Evolutionary conservation across 2,329 filamentous ascomycete genomes (phyloP).

Genomic region (Fusarium redolens): DNA sequence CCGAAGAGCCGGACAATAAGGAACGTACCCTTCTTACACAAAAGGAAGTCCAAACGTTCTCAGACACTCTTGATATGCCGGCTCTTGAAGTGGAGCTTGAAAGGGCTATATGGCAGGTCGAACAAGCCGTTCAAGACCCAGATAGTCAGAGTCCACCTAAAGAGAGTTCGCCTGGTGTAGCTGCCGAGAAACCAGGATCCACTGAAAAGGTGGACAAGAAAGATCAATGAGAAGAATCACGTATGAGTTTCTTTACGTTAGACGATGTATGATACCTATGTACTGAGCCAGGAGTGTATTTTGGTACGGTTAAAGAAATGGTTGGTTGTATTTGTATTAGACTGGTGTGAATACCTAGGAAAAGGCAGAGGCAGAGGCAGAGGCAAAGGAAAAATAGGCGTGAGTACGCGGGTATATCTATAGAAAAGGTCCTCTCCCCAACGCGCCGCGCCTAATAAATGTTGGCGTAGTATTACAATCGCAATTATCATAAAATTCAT

Average conservation of each 20-base stretch:
- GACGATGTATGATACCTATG: constrained; percentile 43
- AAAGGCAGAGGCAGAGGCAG: not conserved
- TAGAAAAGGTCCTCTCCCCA: constrained; percentile 42
- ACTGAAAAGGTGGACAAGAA: constrained; percentile 25
- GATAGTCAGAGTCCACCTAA: constrained; percentile 18
- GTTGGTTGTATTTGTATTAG: constrained; percentile 32
- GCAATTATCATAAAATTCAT: constrained; percentile 30
- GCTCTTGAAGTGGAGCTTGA: constrained; percentile 79
- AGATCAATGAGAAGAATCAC: constrained; percentile 35
- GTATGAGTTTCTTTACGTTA: constrained; percentile 13
- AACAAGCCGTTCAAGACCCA: constrained; percentile 59
- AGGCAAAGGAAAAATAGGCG: constrained; percentile 30
- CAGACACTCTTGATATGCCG: constrained; percentile 72
- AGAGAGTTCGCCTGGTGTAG: constrained; percentile 26
- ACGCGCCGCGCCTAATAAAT: constrained; percentile 18
- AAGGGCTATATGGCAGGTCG: constrained; percentile 80
- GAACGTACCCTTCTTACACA: constrained; percentile 60
- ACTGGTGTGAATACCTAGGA: constrained; percentile 10
- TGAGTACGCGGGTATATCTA: constrained; percentile 42
- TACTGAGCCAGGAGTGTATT: constrained; percentile 17
- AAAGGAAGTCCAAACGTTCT: constrained; percentile 67
- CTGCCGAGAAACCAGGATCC: constrained; percentile 17
- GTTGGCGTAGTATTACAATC: constrained; percentile 26
- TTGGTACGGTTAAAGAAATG: constrained; percentile 4
- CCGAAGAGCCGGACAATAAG: constrained; percentile 37